A percentile compares a stretch with the other conserved stretches of the same genome.
These are phyloP conservation scores for Sporisorium iseilematis-ciliati DNA, from an alignment of 1,284 basidiomycete genomes.

Conservation along the genomic window DNA sequence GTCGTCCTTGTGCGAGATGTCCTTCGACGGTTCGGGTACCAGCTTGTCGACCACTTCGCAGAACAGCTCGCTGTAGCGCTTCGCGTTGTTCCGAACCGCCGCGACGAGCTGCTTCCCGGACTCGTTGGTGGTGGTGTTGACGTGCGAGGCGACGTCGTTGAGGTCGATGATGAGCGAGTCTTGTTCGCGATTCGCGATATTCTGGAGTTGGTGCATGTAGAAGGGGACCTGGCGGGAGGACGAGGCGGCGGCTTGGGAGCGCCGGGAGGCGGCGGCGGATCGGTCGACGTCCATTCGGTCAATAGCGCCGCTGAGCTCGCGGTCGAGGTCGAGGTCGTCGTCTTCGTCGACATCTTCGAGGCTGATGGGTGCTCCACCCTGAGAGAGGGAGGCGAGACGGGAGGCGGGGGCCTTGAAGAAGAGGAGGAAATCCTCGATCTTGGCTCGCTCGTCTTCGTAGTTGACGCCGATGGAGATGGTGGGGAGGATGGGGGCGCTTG, in stretches of 20 bases:
- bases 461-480: constrained; percentile 73
- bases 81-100: constrained; percentile 82
- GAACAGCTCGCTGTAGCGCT: constrained; percentile 91
- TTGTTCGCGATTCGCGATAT: constrained; percentile 91
- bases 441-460: constrained; percentile 72
- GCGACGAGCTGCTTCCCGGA: constrained; percentile 44
- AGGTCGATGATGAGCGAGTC: constrained; percentile 84
- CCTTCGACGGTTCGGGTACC: constrained; percentile 82
- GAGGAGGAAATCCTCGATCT: constrained; percentile 65
- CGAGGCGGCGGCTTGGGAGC: constrained; percentile 9
- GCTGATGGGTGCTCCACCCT: constrained; percentile 17
- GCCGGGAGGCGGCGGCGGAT: background rate
- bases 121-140: constrained; percentile 39
- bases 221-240: constrained; percentile 73
- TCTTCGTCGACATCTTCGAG: constrained; percentile 34
- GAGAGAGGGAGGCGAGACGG: constrained; percentile 32
- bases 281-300: constrained; percentile 50
- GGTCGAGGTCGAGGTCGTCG: constrained; percentile 35
- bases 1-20: constrained; percentile 78
- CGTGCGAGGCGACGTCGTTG: constrained; percentile 78
- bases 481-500: constrained; percentile 70
- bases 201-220: constrained; percentile 93
- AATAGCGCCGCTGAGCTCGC: constrained; percentile 24
- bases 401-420: constrained; percentile 60
- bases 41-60: constrained; percentile 83